phyloP scores from a whole-genome alignment of 2,329 filamentous ascomycete genomes.

The Penicillium freii region DNA sequence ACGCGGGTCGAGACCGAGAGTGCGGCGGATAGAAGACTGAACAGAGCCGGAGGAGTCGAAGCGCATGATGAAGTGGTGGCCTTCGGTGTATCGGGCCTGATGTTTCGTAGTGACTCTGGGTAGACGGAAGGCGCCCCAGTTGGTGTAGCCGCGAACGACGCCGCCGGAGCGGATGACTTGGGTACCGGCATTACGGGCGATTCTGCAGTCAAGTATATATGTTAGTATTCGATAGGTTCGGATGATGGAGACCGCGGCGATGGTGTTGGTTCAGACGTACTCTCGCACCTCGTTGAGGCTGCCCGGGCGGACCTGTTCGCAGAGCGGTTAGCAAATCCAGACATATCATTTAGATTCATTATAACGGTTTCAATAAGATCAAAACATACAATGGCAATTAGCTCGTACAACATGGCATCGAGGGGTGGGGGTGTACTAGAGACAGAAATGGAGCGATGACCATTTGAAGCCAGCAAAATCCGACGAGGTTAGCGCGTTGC shows the following conservation, averaged over 20 bases:
- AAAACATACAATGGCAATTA: slow-evolving; percentile 82
- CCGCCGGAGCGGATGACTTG: slow-evolving; percentile 80
- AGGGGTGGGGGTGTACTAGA: slow-evolving; percentile 22
- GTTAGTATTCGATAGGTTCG: slow-evolving; percentile 9
- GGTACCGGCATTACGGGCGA: slow-evolving; percentile 79
- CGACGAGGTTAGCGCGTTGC: slow-evolving; percentile 22
- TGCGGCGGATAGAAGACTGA: slow-evolving; percentile 72
- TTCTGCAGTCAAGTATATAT: slow-evolving; percentile 54
- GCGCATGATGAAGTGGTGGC: slow-evolving; percentile 97
- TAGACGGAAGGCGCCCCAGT: slow-evolving; percentile 92
- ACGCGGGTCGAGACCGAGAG: slow-evolving; percentile 79
- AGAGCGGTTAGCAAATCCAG: slow-evolving; percentile 14
- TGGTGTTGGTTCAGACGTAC: slow-evolving; percentile 54
- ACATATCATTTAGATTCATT: neutral
- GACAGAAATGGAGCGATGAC: slow-evolving; percentile 17
- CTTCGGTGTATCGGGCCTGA: slow-evolving; percentile 77
- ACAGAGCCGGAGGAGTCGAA: slow-evolving; percentile 77
- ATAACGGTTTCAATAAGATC: too few species aligned
- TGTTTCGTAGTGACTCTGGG: slow-evolving; percentile 76
- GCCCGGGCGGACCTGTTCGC: slow-evolving; percentile 78
- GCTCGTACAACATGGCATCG: slow-evolving; percentile 83
- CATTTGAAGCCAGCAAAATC: slow-evolving; percentile 25
- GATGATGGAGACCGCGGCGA: slow-evolving; percentile 4
- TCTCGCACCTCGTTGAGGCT: slow-evolving; percentile 91
- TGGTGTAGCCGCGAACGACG: slow-evolving; percentile 86